Evolutionary conservation across 306 rosid genomes (phyloP).

Genomic region (Trifolium subterraneum): DNA sequence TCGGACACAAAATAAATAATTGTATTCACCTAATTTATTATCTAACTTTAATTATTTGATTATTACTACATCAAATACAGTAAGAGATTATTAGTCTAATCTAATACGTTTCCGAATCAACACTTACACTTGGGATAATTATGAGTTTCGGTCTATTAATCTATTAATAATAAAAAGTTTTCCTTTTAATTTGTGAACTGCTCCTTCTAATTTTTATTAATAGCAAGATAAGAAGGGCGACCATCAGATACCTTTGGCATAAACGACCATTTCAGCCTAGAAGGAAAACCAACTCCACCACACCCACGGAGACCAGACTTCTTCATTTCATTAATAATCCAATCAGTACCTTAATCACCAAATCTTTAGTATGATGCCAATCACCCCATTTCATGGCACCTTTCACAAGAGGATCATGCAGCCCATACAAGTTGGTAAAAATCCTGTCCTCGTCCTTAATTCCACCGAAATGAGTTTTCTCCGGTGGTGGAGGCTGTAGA

Average conservation of each 20-base stretch:
- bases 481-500: conserved; percentile 91
- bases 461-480: conserved; percentile 97
- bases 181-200: no score
- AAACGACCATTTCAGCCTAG: conserved; percentile 99
- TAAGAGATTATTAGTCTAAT: no score
- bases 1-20: no score
- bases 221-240: conserved; percentile 98
- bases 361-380: conserved; percentile 90
- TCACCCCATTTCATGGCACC: conserved; percentile 99
- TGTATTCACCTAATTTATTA: no score
- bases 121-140: no score
- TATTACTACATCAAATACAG: no score
- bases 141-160: no score
- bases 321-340: conserved; percentile 98
- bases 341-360: conserved; percentile 89
- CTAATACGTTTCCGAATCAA: no score
- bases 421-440: conserved; percentile 92
- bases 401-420: conserved; percentile 91
- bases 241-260: conserved; percentile 99
- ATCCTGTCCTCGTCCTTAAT: conserved; percentile 96
- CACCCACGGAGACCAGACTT: conserved; percentile 99
- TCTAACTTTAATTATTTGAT: no score
- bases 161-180: no score
- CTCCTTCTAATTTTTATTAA: no score
- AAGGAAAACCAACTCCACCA: conserved; percentile 99